Evolutionary conservation across 352 stramenopile species (phyloP).

Genomic region (Phytophthora pseudosyringae): DNA sequence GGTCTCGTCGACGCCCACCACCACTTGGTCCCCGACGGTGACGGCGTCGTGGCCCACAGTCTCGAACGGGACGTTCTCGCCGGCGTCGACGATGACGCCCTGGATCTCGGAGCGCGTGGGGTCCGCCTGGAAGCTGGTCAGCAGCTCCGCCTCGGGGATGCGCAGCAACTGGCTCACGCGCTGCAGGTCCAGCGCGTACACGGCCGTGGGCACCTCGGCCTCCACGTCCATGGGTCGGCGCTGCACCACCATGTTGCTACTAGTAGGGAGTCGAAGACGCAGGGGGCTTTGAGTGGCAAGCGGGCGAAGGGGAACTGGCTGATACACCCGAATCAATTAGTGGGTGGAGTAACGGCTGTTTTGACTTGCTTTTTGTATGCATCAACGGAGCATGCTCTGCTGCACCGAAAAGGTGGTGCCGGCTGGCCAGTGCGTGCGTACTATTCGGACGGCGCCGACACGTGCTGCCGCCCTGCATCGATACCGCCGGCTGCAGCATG

Average conservation of each 20-base stretch:
- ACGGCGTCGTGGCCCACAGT: constrained; percentile 54
- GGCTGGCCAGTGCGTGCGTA: too few relatives aligned
- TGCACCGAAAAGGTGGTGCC: not conserved
- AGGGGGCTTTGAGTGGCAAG: not conserved
- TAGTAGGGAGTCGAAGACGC: not conserved
- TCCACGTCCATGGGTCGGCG: constrained; percentile 59
- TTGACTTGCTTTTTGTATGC: constrained; percentile 25
- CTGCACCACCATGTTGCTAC: constrained; percentile 49
- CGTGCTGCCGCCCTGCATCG: too few relatives aligned
- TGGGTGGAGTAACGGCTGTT: constrained; percentile 20
- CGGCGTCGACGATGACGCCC: constrained; percentile 77
- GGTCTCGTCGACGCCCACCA: constrained; percentile 18
- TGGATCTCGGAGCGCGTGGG: constrained; percentile 74
- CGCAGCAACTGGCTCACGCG: constrained; percentile 55
- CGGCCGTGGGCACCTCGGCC: constrained; percentile 58
- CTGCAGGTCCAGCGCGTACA: constrained; percentile 64
- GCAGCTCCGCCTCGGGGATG: constrained; percentile 58
- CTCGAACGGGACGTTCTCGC: constrained; percentile 79
- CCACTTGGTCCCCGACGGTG: constrained; percentile 12
- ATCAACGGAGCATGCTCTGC: not conserved
- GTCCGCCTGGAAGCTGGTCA: constrained; percentile 62
- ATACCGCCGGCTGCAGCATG: too few relatives aligned
- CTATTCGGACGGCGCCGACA: too few relatives aligned
- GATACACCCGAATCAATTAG: not conserved
- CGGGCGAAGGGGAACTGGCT: constrained; percentile 15